phyloP scores from a whole-genome alignment of 148 eudicot species.

The Limonium bicolor region DNA sequence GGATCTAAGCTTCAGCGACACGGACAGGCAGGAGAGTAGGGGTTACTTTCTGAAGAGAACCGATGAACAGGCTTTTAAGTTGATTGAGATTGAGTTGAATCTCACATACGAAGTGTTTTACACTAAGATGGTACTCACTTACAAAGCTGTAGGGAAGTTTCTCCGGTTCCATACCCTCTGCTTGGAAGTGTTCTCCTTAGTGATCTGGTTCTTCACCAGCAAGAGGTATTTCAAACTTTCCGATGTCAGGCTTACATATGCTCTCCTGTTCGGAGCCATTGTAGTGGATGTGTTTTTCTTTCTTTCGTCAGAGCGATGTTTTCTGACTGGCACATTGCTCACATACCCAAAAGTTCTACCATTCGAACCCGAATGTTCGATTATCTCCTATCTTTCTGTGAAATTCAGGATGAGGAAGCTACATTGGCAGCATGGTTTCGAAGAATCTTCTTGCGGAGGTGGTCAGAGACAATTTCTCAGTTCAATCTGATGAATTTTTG shows the following conservation, averaged over 20 bases:
- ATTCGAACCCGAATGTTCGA: not conserved
- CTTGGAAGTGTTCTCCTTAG: constrained; percentile 7
- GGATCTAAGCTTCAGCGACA: constrained; percentile 36
- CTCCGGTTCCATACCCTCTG: constrained; percentile 7
- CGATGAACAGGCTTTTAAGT: constrained; percentile 28
- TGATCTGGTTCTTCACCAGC: constrained; percentile 4
- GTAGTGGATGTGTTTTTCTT: constrained; percentile 19
- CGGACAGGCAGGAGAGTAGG: constrained; percentile 21
- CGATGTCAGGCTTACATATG: constrained; percentile 19
- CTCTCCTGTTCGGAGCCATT: constrained; percentile 13
- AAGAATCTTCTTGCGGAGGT: constrained; percentile 12
- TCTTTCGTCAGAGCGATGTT: constrained; percentile 19
- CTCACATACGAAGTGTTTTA: constrained; percentile 29
- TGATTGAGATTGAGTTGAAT: constrained; percentile 40
- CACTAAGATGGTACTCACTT: constrained; percentile 26
- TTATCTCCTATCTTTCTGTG: not conserved
- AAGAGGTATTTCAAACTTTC: not conserved
- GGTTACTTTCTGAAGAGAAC: constrained; percentile 20
- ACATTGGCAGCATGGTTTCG: constrained; percentile 1
- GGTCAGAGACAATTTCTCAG: constrained; percentile 12
- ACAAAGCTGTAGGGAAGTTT: constrained; percentile 8
- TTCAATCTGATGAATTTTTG: constrained; percentile 22
- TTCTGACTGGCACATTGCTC: constrained; percentile 22
- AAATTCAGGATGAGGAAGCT: not conserved
- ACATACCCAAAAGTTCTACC: not conserved